phyloP scores from a whole-genome alignment of 2,329 filamentous ascomycete genomes.

The Coniochaeta sp. region DNA sequence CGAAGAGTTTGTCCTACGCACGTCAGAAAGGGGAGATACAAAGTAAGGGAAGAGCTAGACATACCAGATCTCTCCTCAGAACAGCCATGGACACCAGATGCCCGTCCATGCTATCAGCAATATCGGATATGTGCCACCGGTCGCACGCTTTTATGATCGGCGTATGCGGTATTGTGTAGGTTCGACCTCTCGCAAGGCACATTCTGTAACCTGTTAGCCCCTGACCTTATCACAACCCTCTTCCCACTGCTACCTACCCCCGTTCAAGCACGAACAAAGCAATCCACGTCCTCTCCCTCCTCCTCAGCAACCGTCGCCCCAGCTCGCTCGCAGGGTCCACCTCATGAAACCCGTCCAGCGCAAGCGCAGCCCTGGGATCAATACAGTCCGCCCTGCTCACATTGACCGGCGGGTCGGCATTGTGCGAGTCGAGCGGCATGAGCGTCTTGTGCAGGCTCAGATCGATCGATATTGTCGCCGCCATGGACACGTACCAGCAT shows the following conservation, averaged over 20 bases:
- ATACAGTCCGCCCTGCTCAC: constrained; percentile 62
- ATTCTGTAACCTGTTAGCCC: constrained; percentile 36
- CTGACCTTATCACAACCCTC: too few species aligned
- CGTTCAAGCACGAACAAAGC: constrained; percentile 66
- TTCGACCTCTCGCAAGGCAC: constrained; percentile 62
- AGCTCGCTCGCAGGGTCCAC: constrained; percentile 53
- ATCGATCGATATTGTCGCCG: constrained; percentile 62
- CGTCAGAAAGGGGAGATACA: background rate
- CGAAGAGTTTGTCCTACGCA: constrained; percentile 48
- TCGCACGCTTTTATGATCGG: constrained; percentile 61
- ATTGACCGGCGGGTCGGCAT: constrained; percentile 29
- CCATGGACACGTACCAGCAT: constrained; percentile 63
- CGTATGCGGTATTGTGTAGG: constrained; percentile 61
- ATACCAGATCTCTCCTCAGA: constrained; percentile 56
- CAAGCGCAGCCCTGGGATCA: constrained; percentile 57
- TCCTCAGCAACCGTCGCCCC: constrained; percentile 54
- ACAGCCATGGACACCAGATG: constrained; percentile 68
- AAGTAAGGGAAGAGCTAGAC: background rate
- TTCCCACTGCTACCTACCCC: constrained; percentile 43
- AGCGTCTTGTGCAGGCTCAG: constrained; percentile 65
- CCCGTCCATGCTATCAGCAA: constrained; percentile 61
- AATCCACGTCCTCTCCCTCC: constrained; percentile 64
- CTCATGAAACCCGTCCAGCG: constrained; percentile 61
- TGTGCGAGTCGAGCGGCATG: constrained; percentile 42
- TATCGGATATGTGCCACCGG: constrained; percentile 57